A percentile compares a stretch with the other conserved stretches of the same genome.
phyloP scores from a whole-genome alignment of 23 red algal genomes.

The Gracilaria vermiculophylla region DNA sequence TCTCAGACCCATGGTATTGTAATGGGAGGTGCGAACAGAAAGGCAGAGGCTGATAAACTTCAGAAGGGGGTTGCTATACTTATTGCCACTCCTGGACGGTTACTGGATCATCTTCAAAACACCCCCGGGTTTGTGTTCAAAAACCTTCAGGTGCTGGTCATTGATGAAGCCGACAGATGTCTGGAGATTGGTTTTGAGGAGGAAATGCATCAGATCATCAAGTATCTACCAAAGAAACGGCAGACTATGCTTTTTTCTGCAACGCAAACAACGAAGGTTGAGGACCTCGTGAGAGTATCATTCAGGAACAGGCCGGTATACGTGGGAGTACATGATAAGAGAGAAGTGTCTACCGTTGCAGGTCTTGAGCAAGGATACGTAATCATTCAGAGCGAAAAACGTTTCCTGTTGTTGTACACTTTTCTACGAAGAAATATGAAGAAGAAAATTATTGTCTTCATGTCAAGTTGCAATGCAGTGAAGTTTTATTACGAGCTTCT shows the following conservation, averaged over 20 bases:
- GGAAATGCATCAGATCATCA: constrained; percentile 94
- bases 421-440: constrained; percentile 94
- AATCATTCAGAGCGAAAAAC: constrained; percentile 78
- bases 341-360: constrained; percentile 75
- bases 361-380: constrained; percentile 97
- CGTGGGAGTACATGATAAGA: constrained; percentile 89
- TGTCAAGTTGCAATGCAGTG: constrained; percentile 96
- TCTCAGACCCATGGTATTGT: constrained; percentile 86
- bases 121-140: constrained; percentile 89
- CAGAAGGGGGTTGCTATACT: constrained; percentile 80
- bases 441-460: constrained; percentile 99
- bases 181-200: constrained; percentile 99
- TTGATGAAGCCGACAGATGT: constrained; percentile 98
- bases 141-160: constrained; percentile 74
- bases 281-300: constrained; percentile 90
- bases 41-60: constrained; percentile 87
- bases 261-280: constrained; percentile 98
- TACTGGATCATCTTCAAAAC: constrained; percentile 96
- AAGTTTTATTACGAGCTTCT: constrained; percentile 98
- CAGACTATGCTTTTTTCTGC: constrained; percentile 99
- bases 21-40: constrained; percentile 96
- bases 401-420: constrained; percentile 92
- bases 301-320: constrained; percentile 95
- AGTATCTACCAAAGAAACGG: constrained; percentile 79
- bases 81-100: constrained; percentile 92